Base-by-base conservation (phyloP, 345 rosid genomes). In the Arabidopsis arenosa region DNA sequence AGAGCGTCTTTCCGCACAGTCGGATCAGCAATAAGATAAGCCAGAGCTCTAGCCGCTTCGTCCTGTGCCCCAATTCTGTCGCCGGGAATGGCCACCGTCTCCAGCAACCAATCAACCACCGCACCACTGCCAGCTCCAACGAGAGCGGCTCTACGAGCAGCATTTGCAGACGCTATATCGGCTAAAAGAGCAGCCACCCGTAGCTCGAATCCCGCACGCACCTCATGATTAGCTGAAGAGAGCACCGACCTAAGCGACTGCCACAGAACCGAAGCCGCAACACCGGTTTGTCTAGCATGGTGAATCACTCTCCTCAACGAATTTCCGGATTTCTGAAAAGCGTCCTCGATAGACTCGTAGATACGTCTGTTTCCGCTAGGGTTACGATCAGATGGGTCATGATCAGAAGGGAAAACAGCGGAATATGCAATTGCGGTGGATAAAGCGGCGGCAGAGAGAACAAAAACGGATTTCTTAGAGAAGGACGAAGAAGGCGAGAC, bases 81-180 rank as follows among this genome's bases (percentile, higher is more conserved):
- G 0, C 79, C 74, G 1, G 87, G 83, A 3, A 80, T 51, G 0
- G 95, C 87, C 61, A 90, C 94, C 45, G 93, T 89, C 81, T 95
- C 96, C 70, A 95, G 84, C 82, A 92, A 77, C 98, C 98, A 92
- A 80, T 95, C 99, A 54, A 95, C 94, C 64, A 95, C 97, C 66
- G 83, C 86, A 37, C 99, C 99, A 9, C 88, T 82, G 6, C 97
- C 97, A 5, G 98, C 98, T 17, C 84, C 88, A 2, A 95, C 98
- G 21, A 95, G 72, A 28, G 99, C 97, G 3, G 82, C 80, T 87
- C 98, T 85, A 36, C 99, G 92, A 26, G 80, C 81, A 6, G 85
- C 86, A 82, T 87, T 95, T 0, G 97, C 98, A 0, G 97, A 88
- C 1, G 96, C 86, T 44, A 95, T 92, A 75, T 95, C 99, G 0